Base-by-base conservation (phyloP, 768 basidiomycete genomes). In the Cyclocybe aegerita region DNA sequence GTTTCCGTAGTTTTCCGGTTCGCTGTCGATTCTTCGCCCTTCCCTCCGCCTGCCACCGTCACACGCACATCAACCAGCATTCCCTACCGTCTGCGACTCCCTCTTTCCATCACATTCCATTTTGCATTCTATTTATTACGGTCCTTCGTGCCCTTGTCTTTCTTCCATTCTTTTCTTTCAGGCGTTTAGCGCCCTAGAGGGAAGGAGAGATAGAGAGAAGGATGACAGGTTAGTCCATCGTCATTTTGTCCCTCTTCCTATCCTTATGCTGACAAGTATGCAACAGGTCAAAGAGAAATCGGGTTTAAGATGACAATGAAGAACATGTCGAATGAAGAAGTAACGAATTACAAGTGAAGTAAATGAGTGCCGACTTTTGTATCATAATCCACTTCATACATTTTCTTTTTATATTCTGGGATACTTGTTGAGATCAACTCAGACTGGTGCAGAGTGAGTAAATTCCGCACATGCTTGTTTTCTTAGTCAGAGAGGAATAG, bases 361-460 rank as follows among this genome's bases (percentile, higher is more conserved):
- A 55, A 60, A 55, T 57, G 55, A 48, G 49, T 44, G 34, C 40
- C 49, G 43, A 36, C 57, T 50, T 58, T 55, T 62, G 61, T 62
- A 62, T 60, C 55, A 62, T 62, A 60, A 57, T 59, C 38, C 53
- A 48, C 53, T 54, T 33, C 49, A 54, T 51, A 52, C 52, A 48
- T 49, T 49, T 50, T 35, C 48, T 52, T 43, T 35, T 17, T 43
- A 15, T 43, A 31, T 44, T 35, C 38, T 29, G 17, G 11, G 36
- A 43, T 37, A 29, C n/a, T 23, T 23, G 23, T 23, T 23, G 23
- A 23, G 23, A 23, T 23, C 23, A 23, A 5, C 5, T 23, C 4
- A 5, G 23, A 23, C 23, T 23, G 23, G 5, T 3, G 23, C 23
- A n/a, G 23, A 23, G 23, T 23, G 23, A 23, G 5, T 23, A 23